A percentile compares a stretch with the other conserved stretches of the same genome.
phyloP scores from a whole-genome alignment of 1,139 yeast genomes.

The Pichiaceae sp. region DNA sequence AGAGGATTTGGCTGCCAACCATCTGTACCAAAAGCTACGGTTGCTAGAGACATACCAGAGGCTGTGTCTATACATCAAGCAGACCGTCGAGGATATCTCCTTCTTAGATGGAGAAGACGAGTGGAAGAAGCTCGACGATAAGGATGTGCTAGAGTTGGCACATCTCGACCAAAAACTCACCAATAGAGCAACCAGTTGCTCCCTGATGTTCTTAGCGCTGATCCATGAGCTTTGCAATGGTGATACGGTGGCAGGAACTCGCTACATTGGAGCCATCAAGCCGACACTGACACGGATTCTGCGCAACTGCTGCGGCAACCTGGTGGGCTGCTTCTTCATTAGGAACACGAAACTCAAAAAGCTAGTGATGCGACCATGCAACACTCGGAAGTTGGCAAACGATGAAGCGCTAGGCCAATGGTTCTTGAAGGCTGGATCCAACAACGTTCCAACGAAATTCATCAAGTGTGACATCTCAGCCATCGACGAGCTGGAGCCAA shows the following conservation, averaged over 20 bases:
- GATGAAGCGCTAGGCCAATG: background rate
- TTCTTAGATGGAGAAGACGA: constrained; percentile 3
- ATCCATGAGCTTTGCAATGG: constrained; percentile 6
- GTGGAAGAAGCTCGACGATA: constrained; percentile 1
- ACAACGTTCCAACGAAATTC: background rate
- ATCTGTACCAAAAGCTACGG: constrained; percentile 4
- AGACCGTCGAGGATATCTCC: constrained; percentile 5
- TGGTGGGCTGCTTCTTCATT: background rate
- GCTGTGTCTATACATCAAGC: constrained; percentile 4
- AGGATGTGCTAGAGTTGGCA: constrained; percentile 1
- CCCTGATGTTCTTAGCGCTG: constrained; percentile 4
- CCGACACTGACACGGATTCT: constrained; percentile 2
- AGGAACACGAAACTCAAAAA: background rate
- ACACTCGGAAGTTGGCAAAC: background rate
- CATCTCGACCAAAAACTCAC: constrained; percentile 4
- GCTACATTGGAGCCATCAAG: constrained; percentile 3
- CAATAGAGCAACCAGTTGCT: constrained; percentile 3
- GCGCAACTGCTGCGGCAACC: background rate
- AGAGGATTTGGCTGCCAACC: constrained; percentile 1
- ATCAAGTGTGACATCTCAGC: background rate
- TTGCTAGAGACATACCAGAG: constrained; percentile 4
- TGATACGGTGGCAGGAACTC: background rate
- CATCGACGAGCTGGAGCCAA: background rate
- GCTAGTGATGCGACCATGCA: background rate
- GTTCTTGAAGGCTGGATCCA: background rate